Evolutionary conservation across 805 yeast genomes (phyloP), one percentile per base, ranked within the genome.

Genomic region (Suhomyces canberraensis): DNA sequence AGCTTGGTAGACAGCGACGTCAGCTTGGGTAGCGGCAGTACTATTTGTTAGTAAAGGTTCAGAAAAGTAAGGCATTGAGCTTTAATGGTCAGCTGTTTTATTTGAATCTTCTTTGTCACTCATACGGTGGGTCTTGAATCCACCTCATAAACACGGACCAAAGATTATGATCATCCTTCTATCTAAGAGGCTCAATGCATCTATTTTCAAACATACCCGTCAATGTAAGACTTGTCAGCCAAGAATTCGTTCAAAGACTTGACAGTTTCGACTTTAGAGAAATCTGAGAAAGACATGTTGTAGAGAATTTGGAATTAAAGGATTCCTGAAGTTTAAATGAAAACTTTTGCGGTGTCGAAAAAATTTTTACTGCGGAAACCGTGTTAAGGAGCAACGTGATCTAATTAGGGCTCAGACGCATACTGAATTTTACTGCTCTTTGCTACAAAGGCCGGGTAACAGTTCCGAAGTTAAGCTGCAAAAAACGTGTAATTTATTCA

Each of bases 101-200:
- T 56, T 56, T 50, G 47, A 54, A 55, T 54, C 60, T 56, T 48
- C 58, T 71, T 68, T 82, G 80, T 79, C 86, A 84, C 90, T 86
- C 95, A 87, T 81, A 56, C 80, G 81, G 85, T 82, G 90, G 95
- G 95, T 83, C 91, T 84, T 84, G 78, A 81, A 69, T 72, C 87
- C 95, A 81, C 89, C 85, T 87, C 95, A 79, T 83, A 83, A 86
- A 86, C 95, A 85, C 90, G 95, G 95, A 85, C 95, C 95, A 85
- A 82, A 68, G 73, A 67, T 74, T 57, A 61, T 60, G 71, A 69
- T 84, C 89, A 84, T 81, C 87, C 81, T 75, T 37, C 46, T 13
- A n/a, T 16, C 14, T 21, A 13, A 16, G 15, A 24, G 13, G 16
- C 13, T 21, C n/a, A 32, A 28, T n/a, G 7, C 13, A 8, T 7